Conservation (phyloP, 768 basidiomycete genomes). For the Mycena pura region DNA sequence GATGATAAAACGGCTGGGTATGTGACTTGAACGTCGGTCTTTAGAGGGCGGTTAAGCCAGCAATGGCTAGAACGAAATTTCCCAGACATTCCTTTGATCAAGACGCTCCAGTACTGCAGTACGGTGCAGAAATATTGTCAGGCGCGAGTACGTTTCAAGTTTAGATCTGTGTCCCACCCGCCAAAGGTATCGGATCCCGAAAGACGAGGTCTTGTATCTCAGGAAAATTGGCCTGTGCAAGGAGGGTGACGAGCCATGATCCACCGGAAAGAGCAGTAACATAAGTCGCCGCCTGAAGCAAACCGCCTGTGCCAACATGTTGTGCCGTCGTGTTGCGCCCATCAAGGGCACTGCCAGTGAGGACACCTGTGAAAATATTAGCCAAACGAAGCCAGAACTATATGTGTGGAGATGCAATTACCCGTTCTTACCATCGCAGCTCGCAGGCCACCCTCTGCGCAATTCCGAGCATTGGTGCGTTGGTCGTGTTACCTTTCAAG, state of each 20-base stretch:
- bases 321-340: slow-evolving; percentile 52
- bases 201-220: slow-evolving; percentile 45
- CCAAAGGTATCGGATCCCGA: slow-evolving; percentile 32
- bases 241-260: slow-evolving; percentile 37
- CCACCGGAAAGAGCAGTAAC: slow-evolving; percentile 57
- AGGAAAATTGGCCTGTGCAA: slow-evolving; percentile 47
- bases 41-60: no score
- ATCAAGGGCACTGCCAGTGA: slow-evolving; percentile 58
- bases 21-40: slow-evolving; percentile 42
- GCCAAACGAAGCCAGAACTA: neutral
- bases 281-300: slow-evolving; percentile 61
- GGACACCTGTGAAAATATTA: no score
- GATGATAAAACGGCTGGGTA: slow-evolving; percentile 56
- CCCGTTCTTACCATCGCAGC: slow-evolving; percentile 59
- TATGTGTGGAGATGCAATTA: neutral
- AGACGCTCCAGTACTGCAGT: slow-evolving; percentile 16
- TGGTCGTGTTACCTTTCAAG: neutral
- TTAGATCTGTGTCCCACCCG: slow-evolving; percentile 41
- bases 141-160: slow-evolving; percentile 32
- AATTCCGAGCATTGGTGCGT: slow-evolving; percentile 49
- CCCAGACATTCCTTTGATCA: slow-evolving; percentile 35
- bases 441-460: slow-evolving; percentile 62
- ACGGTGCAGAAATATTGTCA: slow-evolving; percentile 24
- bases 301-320: slow-evolving; percentile 51
- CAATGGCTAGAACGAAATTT: slow-evolving; percentile 36